Evolutionary conservation across 805 yeast genomes (phyloP), one percentile per base, ranked within the genome.

Genomic region (Pichia exigua): DNA sequence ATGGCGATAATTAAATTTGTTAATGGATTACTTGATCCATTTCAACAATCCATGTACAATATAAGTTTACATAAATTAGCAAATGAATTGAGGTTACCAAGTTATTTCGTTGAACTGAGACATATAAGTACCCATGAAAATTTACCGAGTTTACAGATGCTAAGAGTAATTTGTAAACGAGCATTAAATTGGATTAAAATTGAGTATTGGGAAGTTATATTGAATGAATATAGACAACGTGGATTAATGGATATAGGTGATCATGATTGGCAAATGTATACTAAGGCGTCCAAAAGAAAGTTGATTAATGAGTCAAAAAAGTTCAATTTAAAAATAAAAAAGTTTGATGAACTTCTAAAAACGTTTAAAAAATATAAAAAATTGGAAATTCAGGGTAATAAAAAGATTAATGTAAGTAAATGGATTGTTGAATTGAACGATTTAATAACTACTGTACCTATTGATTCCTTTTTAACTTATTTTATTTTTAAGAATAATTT

Each of bases 111-210:
- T 0, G 99, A 94, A 61, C 63, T 89, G 30, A 74, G 99, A 51
- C 98, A 94, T 65, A 78, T 80, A 60, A 91, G 95, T 5, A 92
- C 99, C 0, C 99, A 94, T 65, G 98, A 92, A 60, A 71, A 73
- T 18, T 66, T 94, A 26, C 97, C 97, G 1, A 74, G 85, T 32
- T 59, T 88, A 42, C 81, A 77, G 42, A 73, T 86, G 67, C 71
- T 91, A n/a, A 72, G 95, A 40, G 62, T 71, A n/a, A 77, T 83
- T 15, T 68, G 81, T 2, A 61, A 66, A 5, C 70, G 77, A 46
- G 96, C 96, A 0, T 65, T 92, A 46, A 70, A 67, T 7, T 94
- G 98, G 97, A 68, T 92, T 2, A 75, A 75, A 65, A 75, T 71
- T 3, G 73, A 84, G 59, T 92, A 83, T 67, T 92, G 99, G 99